phyloP scores from a whole-genome alignment of 441 rosid species.

The Biscutella auriculata region DNA sequence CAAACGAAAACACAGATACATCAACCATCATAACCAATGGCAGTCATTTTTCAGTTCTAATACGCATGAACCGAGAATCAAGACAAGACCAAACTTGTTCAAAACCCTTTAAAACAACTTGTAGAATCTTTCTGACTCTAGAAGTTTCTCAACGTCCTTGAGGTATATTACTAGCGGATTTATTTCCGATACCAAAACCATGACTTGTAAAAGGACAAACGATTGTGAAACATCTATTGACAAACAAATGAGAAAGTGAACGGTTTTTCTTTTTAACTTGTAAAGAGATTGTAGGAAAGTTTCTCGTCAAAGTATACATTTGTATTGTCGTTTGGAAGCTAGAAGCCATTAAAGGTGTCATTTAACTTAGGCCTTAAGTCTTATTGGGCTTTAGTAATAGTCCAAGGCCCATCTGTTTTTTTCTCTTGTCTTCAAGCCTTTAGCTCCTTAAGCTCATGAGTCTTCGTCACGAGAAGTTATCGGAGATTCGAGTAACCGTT shows the following conservation, averaged over 20 bases:
- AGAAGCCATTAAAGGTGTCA: slow-evolving; percentile 13
- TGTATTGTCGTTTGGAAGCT: slow-evolving; percentile 46
- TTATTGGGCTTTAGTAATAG: too few relatives aligned
- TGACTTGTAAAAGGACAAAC: slow-evolving; percentile 35
- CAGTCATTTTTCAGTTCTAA: slow-evolving; percentile 51
- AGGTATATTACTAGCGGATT: slow-evolving; percentile 59
- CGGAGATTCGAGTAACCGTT: too few relatives aligned
- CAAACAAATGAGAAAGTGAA: background rate
- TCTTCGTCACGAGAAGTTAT: too few relatives aligned
- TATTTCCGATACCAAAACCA: slow-evolving; percentile 54
- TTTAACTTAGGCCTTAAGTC: too few relatives aligned
- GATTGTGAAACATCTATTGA: background rate
- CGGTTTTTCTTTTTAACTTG: slow-evolving; percentile 36
- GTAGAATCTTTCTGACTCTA: slow-evolving; percentile 62
- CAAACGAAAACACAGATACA: too few relatives aligned
- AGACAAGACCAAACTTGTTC: slow-evolving; percentile 57
- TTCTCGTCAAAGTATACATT: slow-evolving; percentile 80
- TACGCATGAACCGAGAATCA: slow-evolving; percentile 79
- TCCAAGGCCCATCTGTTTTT: too few relatives aligned
- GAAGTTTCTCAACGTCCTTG: slow-evolving; percentile 66
- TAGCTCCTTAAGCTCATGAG: too few relatives aligned
- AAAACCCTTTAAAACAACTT: slow-evolving; percentile 49
- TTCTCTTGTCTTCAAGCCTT: too few relatives aligned
- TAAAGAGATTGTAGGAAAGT: slow-evolving; percentile 66
- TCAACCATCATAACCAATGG: too few relatives aligned